phyloP scores from a whole-genome alignment of 345 rosid genomes.

The Trapa bicornis region DNA sequence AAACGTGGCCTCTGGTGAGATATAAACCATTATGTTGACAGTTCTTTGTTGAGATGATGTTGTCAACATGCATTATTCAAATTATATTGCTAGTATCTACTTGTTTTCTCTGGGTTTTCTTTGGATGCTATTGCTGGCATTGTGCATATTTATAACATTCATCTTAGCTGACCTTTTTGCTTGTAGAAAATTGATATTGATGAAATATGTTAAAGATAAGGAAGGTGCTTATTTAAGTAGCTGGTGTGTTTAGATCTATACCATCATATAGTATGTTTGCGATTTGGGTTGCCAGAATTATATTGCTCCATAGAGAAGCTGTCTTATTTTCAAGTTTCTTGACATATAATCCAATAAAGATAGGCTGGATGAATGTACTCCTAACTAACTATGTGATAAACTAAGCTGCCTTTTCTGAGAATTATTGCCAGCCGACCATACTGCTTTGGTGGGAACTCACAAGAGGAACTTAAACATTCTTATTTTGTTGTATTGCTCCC shows the following conservation, averaged over 20 bases:
- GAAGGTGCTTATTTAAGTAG: neutral
- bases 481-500: neutral
- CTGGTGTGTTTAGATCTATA: too few relatives aligned
- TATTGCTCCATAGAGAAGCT: neutral
- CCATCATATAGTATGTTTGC: too few relatives aligned
- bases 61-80: neutral
- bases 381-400: neutral
- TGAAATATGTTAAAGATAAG: neutral
- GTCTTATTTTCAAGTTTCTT: neutral
- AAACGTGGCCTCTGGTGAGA: conserved; percentile 49
- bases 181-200: neutral
- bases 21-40: neutral
- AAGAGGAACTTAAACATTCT: too few relatives aligned
- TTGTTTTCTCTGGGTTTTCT: neutral
- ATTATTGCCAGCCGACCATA: too few relatives aligned
- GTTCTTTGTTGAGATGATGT: neutral
- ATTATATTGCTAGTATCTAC: neutral
- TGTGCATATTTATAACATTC: neutral
- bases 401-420: neutral
- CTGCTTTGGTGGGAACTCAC: too few relatives aligned
- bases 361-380: neutral
- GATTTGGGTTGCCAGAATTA: neutral
- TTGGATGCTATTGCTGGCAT: neutral
- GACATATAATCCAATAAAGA: neutral
- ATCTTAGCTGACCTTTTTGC: neutral